Conservation (phyloP, 2,329 filamentous ascomycete species). For the Diaporthe eres region DNA sequence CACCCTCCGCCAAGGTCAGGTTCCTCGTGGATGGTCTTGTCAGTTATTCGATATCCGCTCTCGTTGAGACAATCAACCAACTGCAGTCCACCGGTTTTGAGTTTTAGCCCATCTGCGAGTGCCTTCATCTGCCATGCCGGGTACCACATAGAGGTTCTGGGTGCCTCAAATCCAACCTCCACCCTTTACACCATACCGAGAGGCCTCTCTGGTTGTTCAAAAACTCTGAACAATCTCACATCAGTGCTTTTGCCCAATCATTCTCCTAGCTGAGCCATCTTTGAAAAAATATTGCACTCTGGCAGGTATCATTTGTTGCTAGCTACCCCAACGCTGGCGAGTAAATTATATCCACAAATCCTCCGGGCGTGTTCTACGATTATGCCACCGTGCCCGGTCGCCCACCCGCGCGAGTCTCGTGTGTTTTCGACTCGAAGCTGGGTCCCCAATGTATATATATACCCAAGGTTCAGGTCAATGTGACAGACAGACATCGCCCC, state of each 20-base stretch:
- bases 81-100: no score
- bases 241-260: background rate
- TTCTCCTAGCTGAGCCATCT: background rate
- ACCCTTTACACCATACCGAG: no score
- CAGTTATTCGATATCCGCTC: no score
- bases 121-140: no score
- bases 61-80: no score
- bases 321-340: slow-evolving; percentile 1
- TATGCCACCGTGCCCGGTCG: background rate
- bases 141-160: no score
- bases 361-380: background rate
- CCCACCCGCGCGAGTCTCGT: background rate
- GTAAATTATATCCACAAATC: background rate
- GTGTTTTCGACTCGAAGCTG: background rate
- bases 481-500: no score
- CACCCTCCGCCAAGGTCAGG: no score
- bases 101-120: no score
- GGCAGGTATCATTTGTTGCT: slow-evolving; percentile 33
- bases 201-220: no score
- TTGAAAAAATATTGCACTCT: slow-evolving; percentile 7
- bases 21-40: no score
- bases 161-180: no score
- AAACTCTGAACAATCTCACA: background rate
- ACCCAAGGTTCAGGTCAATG: background rate
- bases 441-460: background rate